Conservation (phyloP, 805 yeast genomes). For the Candida broadrunensis region DNA sequence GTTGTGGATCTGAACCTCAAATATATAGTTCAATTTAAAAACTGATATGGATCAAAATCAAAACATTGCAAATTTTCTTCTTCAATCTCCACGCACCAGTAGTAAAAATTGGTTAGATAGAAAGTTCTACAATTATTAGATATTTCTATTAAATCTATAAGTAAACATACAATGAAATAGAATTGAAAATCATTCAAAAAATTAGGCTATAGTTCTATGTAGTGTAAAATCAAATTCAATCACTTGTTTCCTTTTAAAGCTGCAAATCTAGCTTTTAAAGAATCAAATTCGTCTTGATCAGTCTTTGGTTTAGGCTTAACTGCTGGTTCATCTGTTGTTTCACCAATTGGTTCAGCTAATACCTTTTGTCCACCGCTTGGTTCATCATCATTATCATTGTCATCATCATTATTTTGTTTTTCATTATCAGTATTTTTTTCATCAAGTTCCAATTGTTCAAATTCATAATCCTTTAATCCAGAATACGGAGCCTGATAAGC, state of each 20-base stretch:
- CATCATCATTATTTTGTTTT: conserved; percentile 14
- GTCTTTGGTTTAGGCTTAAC: conserved; percentile 10
- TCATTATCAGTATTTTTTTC: conserved; percentile 29
- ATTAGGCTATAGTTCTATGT: too few relatives aligned
- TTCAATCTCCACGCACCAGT: background rate
- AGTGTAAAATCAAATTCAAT: too few relatives aligned
- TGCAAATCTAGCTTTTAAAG: conserved; percentile 69
- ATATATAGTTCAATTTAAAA: too few relatives aligned
- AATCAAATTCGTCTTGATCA: conserved; percentile 55
- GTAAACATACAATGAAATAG: too few relatives aligned
- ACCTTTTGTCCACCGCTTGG: conserved; percentile 13
- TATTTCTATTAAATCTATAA: too few relatives aligned
- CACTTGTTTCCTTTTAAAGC: conserved; percentile 62
- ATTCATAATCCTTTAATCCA: conserved; percentile 36
- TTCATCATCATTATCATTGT: background rate
- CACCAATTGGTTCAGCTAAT: conserved; percentile 20
- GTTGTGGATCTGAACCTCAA: too few relatives aligned
- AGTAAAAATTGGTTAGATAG: too few relatives aligned
- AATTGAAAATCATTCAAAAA: too few relatives aligned
- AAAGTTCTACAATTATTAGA: too few relatives aligned
- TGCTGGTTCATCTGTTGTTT: conserved; percentile 10
- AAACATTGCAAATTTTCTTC: background rate
- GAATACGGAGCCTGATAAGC: conserved; percentile 77
- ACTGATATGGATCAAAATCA: background rate
- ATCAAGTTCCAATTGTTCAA: conserved; percentile 12